Base-by-base conservation (phyloP, 176 grass and related monocot genomes). In the Themeda triandra region DNA sequence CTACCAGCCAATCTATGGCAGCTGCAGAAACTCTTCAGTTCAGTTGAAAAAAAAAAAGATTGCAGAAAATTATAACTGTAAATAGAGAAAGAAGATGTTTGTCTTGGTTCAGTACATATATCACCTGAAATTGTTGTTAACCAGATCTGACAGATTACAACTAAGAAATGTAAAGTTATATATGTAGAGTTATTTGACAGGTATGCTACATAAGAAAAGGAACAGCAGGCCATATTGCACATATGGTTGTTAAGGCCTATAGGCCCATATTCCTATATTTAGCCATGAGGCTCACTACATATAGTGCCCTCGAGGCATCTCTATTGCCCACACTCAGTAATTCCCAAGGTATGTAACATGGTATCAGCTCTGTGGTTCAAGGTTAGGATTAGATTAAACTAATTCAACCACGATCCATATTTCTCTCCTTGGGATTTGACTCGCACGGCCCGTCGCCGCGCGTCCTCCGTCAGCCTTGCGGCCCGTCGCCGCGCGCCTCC, bases 381-480 rank as follows among this genome's bases (percentile, higher is more conserved):
- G 32, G 32, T 2, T 33, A 33, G 32, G 32, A 2, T 33, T 33
- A 33, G 32, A 2, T 4, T 33, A 2, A 33, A 2, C 32, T 33
- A 33, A 33, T 2, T 33, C 32, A 33, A 2, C 32, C 32, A 33
- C 32, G 32, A 33, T 33, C 32, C 32, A 33, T 33, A n/a, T 33
- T 33, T 2, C 4, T 33, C 4, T 33, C 32, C 32, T 33, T 33
- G 32, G 32, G 4, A 33, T 33, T n/a, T n/a, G n/a, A n/a, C n/a
- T n/a, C n/a, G n/a, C n/a, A n/a, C n/a, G n/a, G n/a, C 32, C 2
- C 32, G 2, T 33, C 4, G 32, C 4, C 4, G 2, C 4, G 2
- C 32, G 2, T 2, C 32, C 3, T 2, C 32, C 4, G 32, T 33
- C 4, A n/a, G 32, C 32, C 4, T 2, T 4, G 4, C 32, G 32